Conservation (phyloP, 768 basidiomycete species). For the Tricholoma sp. region DNA sequence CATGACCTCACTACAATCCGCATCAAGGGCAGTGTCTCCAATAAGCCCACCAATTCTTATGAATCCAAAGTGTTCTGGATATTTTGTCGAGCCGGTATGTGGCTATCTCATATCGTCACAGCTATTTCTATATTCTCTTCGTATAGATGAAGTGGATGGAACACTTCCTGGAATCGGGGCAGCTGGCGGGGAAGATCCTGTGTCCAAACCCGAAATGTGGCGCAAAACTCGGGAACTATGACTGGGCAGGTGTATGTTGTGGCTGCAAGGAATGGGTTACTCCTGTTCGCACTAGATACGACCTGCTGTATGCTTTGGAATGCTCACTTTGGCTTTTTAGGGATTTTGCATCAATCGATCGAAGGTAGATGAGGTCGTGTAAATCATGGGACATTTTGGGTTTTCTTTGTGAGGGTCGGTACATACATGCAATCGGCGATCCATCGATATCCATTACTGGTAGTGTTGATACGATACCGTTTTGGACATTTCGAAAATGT, state of each 20-base stretch:
- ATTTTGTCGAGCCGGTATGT: conserved; percentile 93
- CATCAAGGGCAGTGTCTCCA: conserved; percentile 20
- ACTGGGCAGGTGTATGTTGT: conserved; percentile 94
- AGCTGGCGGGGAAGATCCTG: conserved; percentile 80
- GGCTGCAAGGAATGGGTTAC: conserved; percentile 91
- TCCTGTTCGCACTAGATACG: conserved; percentile 52
- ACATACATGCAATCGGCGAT: conserved; percentile 2
- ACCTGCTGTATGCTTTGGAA: background rate
- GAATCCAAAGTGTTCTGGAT: conserved; percentile 89
- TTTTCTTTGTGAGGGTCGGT: background rate
- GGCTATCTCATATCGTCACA: background rate
- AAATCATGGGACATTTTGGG: background rate
- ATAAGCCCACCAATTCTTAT: conserved; percentile 63
- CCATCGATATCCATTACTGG: too few species aligned
- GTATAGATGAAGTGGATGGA: conserved; percentile 98
- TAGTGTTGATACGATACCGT: too few species aligned
- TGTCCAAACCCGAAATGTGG: conserved; percentile 92
- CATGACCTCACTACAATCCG: conserved; percentile 14
- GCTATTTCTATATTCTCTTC: background rate
- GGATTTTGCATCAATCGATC: conserved; percentile 66
- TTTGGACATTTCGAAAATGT: too few species aligned
- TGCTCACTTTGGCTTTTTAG: conserved; percentile 20
- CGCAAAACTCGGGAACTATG: conserved; percentile 90
- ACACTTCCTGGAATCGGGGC: conserved; percentile 65
- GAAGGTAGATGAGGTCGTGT: conserved; percentile 59